A percentile compares a stretch with the other conserved stretches of the same genome.
Conservation (phyloP, 257 asterid genomes). For the Dorcoceras hygrometricum region DNA sequence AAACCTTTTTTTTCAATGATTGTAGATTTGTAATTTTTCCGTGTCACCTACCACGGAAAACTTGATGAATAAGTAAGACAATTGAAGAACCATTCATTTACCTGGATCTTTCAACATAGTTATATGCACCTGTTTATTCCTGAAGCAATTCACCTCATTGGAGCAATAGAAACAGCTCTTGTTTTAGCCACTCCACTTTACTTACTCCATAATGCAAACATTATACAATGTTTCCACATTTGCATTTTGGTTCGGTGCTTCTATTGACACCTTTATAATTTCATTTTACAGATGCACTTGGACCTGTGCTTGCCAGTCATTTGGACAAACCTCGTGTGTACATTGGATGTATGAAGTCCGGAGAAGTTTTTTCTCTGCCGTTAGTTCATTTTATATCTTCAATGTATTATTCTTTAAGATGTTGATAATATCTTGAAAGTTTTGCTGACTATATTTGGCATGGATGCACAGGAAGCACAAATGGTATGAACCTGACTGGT, state of each 20-base stretch:
- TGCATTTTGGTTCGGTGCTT: slow-evolving; percentile 18
- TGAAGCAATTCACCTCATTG: neutral
- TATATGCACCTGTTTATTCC: slow-evolving; percentile 1
- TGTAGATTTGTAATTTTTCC: neutral
- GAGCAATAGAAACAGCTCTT: slow-evolving; percentile 7
- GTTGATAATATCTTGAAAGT: slow-evolving; percentile 14
- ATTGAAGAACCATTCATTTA: slow-evolving; percentile 4
- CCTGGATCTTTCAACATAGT: slow-evolving; percentile 9
- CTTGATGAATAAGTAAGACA: neutral
- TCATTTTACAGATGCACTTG: slow-evolving; percentile 64
- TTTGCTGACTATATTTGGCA: slow-evolving; percentile 12
- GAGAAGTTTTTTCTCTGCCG: slow-evolving; percentile 82
- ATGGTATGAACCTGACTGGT: slow-evolving; percentile 98
- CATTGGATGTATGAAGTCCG: slow-evolving; percentile 95
- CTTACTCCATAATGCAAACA: slow-evolving; percentile 15
- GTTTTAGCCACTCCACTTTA: slow-evolving; percentile 5
- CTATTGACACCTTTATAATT: slow-evolving; percentile 13
- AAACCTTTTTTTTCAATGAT: neutral
- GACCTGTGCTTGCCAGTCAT: slow-evolving; percentile 65
- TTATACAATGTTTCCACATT: slow-evolving; percentile 6
- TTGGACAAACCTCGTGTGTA: slow-evolving; percentile 72
- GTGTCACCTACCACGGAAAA: neutral
- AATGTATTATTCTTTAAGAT: slow-evolving; percentile 19
- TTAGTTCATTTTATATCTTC: slow-evolving; percentile 40
- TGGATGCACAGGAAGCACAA: slow-evolving; percentile 53